Percentiles rank a stretch among this genome's conserved stretches.
These are phyloP conservation scores for Prillingera fragicola DNA, from an alignment of 1,284 basidiomycete genomes.

Conservation along the genomic window DNA sequence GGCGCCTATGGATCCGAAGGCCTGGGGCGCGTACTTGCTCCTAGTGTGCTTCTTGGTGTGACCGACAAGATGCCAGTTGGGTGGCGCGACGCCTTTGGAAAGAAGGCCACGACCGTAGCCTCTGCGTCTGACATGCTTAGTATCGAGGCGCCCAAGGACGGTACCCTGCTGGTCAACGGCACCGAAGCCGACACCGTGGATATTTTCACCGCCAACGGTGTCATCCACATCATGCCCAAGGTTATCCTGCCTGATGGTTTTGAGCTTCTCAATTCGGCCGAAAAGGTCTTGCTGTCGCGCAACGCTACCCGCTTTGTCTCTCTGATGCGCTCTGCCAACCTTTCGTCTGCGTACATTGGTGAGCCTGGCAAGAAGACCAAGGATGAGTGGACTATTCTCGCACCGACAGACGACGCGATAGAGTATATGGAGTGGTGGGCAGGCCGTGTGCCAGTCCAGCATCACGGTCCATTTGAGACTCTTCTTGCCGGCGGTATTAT, in stretches of 20 bases:
- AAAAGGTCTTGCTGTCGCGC: slow-evolving; percentile 68
- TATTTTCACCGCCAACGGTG: slow-evolving; percentile 86
- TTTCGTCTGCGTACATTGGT: slow-evolving; percentile 67
- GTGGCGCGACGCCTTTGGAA: slow-evolving; percentile 36
- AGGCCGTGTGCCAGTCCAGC: neutral
- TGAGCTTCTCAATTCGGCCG: slow-evolving; percentile 66
- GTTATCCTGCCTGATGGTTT: slow-evolving; percentile 76
- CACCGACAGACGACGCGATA: slow-evolving; percentile 81
- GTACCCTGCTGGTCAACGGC: slow-evolving; percentile 59
- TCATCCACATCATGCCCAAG: slow-evolving; percentile 79
- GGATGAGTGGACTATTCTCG: slow-evolving; percentile 69
- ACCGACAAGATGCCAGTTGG: slow-evolving; percentile 26
- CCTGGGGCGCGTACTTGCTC: slow-evolving; percentile 66
- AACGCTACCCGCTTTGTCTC: slow-evolving; percentile 89
- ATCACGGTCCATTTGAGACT: neutral
- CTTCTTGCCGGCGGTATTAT: neutral
- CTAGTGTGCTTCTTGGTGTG: slow-evolving; percentile 60
- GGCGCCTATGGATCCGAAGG: slow-evolving; percentile 77
- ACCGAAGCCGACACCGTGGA: slow-evolving; percentile 64
- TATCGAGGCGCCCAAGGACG: slow-evolving; percentile 54
- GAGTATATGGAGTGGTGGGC: slow-evolving; percentile 37
- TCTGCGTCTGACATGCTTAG: slow-evolving; percentile 61
- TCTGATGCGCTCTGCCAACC: slow-evolving; percentile 72
- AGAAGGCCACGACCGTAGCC: slow-evolving; percentile 13
- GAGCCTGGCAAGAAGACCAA: slow-evolving; percentile 41